Evolutionary conservation across 306 rosid species (phyloP).

Genomic region (Pterocarpus santalinus): DNA sequence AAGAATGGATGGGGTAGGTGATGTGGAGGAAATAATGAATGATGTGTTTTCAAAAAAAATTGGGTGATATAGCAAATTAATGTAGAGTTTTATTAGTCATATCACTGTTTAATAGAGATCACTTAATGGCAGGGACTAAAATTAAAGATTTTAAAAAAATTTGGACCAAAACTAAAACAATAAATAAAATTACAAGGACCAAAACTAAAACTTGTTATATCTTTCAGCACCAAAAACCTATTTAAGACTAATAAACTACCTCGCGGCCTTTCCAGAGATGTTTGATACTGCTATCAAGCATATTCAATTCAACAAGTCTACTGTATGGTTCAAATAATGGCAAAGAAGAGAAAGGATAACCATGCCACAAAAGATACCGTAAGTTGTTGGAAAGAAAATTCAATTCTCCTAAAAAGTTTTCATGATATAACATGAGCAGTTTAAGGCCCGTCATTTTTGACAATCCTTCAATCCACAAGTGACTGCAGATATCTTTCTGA

Average conservation of each 20-base stretch:
- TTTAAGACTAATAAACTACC: conserved; percentile 1
- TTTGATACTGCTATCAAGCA: conserved; percentile 16
- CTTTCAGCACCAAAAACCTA: too few relatives aligned
- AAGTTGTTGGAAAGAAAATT: conserved; percentile 30
- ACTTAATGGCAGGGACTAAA: too few relatives aligned
- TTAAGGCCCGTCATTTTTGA: conserved; percentile 20
- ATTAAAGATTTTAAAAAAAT: too few relatives aligned
- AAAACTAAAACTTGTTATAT: too few relatives aligned
- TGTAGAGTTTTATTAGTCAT: too few relatives aligned
- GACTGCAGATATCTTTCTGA: neutral
- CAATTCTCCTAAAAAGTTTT: conserved; percentile 1
- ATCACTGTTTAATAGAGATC: too few relatives aligned
- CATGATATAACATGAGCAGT: conserved; percentile 17
- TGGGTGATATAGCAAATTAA: too few relatives aligned
- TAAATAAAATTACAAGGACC: too few relatives aligned
- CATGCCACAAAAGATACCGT: conserved; percentile 36
- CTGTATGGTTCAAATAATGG: conserved; percentile 16
- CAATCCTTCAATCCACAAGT: conserved; percentile 26
- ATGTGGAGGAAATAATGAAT: too few relatives aligned
- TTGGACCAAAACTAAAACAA: too few relatives aligned
- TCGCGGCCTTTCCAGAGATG: conserved; percentile 33
- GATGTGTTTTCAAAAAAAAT: too few relatives aligned
- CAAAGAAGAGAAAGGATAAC: conserved; percentile 46
- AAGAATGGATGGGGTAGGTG: too few relatives aligned
- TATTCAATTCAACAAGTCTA: conserved; percentile 37